These are phyloP conservation scores for Phaeolepiota aurea DNA, from an alignment of 768 basidiomycete genomes.

Conservation along the genomic window DNA sequence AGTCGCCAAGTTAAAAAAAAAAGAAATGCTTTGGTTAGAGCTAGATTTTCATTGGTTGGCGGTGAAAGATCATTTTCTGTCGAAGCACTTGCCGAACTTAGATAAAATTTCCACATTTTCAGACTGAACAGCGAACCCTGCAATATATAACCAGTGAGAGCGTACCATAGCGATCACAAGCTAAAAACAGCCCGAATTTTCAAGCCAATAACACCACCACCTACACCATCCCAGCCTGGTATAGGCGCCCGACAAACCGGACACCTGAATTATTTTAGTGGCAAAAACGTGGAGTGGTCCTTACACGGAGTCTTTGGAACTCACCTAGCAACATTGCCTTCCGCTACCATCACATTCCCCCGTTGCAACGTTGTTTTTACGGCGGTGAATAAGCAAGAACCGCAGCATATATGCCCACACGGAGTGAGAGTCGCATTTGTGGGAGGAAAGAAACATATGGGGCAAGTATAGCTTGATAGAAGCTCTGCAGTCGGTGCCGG, in stretches of 20 bases:
- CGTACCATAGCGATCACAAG: too few relatives aligned
- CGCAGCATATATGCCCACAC: constrained; percentile 77
- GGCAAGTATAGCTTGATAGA: constrained; percentile 63
- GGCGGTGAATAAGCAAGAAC: constrained; percentile 65
- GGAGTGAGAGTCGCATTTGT: constrained; percentile 71
- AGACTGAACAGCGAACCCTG: too few relatives aligned
- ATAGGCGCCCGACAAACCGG: constrained; percentile 65
- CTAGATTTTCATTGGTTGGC: too few relatives aligned
- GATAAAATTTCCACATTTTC: too few relatives aligned
- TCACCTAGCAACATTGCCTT: constrained; percentile 29
- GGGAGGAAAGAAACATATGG: constrained; percentile 73
- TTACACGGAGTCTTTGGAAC: constrained; percentile 9
- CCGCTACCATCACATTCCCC: constrained; percentile 18
- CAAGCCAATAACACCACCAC: constrained; percentile 59
- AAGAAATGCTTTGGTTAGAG: too few relatives aligned
- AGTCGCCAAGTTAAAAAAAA: too few relatives aligned
- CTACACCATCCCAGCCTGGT: constrained; percentile 63
- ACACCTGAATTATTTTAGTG: constrained; percentile 30
- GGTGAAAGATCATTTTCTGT: too few relatives aligned
- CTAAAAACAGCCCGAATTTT: constrained; percentile 37
- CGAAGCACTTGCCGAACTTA: too few relatives aligned
- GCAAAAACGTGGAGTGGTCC: not conserved
- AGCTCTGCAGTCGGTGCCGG: constrained; percentile 22
- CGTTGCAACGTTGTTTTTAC: constrained; percentile 56
- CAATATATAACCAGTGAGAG: too few relatives aligned